These are phyloP conservation scores for Rhizoclosmatium globosum DNA, from an alignment of 192 early-diverging fungal species.

Conservation along the genomic window DNA sequence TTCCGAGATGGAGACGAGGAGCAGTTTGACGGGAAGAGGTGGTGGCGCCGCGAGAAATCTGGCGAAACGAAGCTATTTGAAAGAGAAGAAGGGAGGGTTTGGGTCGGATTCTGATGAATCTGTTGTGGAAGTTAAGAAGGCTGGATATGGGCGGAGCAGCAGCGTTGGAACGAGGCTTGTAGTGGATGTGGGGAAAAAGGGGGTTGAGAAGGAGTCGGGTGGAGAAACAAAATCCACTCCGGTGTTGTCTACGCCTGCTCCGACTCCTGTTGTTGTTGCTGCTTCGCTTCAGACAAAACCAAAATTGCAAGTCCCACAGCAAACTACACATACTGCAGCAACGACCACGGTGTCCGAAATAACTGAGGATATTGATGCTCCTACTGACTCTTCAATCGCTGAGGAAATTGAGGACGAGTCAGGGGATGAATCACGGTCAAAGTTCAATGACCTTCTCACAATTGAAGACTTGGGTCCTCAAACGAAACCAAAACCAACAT, in stretches of 20 bases:
- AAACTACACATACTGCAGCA: not conserved
- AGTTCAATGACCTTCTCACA: slow-evolving; percentile 20
- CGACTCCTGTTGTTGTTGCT: not conserved
- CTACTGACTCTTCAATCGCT: not conserved
- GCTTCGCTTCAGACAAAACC: not conserved
- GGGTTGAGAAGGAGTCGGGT: too few relatives aligned
- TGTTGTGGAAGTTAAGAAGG: not conserved
- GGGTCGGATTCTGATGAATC: not conserved
- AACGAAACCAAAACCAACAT: not conserved
- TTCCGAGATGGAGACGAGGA: not conserved
- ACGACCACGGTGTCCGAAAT: not conserved
- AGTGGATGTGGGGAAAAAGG: too few relatives aligned
- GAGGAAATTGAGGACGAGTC: not conserved
- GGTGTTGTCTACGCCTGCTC: too few relatives aligned
- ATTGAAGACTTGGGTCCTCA: slow-evolving; percentile 1
- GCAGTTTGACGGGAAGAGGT: not conserved
- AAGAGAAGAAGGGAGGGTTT: not conserved
- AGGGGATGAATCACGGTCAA: slow-evolving; percentile 5
- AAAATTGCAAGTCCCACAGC: not conserved
- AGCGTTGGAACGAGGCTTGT: not conserved
- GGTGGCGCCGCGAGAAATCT: not conserved
- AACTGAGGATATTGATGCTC: not conserved
- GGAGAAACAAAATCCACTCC: not conserved
- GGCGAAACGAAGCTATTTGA: not conserved
- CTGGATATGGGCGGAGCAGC: not conserved